Evolutionary conservation across 768 basidiomycete genomes (phyloP), one percentile per base, ranked within the genome.

Genomic region (Rhodotorula toruloides): DNA sequence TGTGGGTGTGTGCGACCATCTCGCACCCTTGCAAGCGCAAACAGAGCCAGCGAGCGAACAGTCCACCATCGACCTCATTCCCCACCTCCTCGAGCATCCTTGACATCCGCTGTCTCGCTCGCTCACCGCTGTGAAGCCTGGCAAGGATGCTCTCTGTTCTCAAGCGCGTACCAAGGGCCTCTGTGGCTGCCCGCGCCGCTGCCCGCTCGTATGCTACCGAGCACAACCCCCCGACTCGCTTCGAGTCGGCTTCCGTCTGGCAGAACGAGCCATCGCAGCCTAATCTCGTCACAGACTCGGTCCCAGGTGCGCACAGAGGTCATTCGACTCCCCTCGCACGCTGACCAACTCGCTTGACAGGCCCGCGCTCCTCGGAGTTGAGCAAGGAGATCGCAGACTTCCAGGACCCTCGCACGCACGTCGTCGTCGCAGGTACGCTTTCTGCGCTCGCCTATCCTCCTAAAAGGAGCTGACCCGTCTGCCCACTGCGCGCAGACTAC

Each of bases 351-450:
- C 22, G 19, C n/a, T 17, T 13, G 12, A 1, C 47, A 54, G 36
- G 31, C n/a, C 37, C 56, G 43, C 10, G 42, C 32, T 47, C 59
- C 46, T 16, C 29, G 47, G 22, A 52, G 46, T 27, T 17, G 12
- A 40, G 37, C 37, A 22, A 22, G 12, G 11, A 22, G 2, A 76
- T 77, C 59, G 72, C 63, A 12, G 37, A 61, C 25, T 72, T 76
- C 56, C 74, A 77, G 64, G 76, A 77, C 70, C 50, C 65, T 16
- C 67, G 77, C 52, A 74, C 74, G 25, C 76, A 76, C 65, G 63
- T 74, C n/a, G 54, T 77, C 29, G 74, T 75, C 31, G 73, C 63
- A 12, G 70, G 53, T 54, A 16, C 25, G 53, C 25, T 9, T 27
- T 6, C 4, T 36, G 50, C 22, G 29, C 65, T 54, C 27, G n/a